Evolutionary conservation across 1,284 basidiomycete species (phyloP), one percentile per base, ranked within the genome.

Genomic region (Afroboletus lepidellus): DNA sequence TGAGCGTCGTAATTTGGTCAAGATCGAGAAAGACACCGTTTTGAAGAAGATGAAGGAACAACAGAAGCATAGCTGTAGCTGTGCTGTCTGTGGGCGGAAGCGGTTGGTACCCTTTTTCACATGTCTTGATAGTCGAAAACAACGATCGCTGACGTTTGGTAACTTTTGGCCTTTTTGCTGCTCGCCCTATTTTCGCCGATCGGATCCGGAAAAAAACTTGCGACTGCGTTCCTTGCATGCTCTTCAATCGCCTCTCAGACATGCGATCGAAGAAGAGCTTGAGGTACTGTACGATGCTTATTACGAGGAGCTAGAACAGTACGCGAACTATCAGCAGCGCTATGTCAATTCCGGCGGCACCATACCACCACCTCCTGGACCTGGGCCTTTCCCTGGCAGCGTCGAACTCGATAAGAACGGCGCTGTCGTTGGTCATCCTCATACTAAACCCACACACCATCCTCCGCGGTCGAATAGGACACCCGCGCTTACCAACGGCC

Each of bases 251-350:
- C 43, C 41, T 49, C 48, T 66, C 68, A 93, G 92, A 62, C 86
- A 89, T 76, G 94, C 95, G 63, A 98, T 99, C 76, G 97, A 98
- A 80, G 92, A 94, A 77, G 96, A 99, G 80, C 87, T 99, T 72
- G 93, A 98, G 79, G 92, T 94, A 77, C 87, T 98, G 74, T 98
- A 99, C 81, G 94, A 97, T 80, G 92, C 94, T 77, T 99, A 99
- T 83, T 98, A 98, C 83, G 92, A 97, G 73, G 95, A 98, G 80
- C 87, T 99, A 76, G 92, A 98, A 81, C 87, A 91, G 77, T 98
- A 98, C 81, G 95, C 94, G 72, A 90, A 92, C 74, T 92, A 95
- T 76, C 93, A 98, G 80, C 89, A 94, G 81, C 90, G 87, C 72
- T 94, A 93, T 74, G 88, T 90, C 64, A 86, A 84, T 61, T 90